Evolutionary conservation across 2,329 filamentous ascomycete genomes (phyloP), one percentile per base, ranked within the genome.

Genomic region (Leptographium flavum): DNA sequence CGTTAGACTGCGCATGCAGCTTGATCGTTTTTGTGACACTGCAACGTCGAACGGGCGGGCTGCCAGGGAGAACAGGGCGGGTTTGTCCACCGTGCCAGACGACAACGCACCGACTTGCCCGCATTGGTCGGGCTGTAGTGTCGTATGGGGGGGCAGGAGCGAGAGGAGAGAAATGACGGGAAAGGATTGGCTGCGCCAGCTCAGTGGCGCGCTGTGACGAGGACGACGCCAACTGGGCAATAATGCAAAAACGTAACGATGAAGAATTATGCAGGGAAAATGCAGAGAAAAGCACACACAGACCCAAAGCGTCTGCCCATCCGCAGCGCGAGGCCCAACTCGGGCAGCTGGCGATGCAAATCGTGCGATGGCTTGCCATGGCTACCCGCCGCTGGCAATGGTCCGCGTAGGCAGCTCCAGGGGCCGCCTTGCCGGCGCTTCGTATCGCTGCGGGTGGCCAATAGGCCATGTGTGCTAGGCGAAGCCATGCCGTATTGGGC

Each of bases 1-100:
- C 42, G n/a, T 31, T 42, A 37, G 38, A 42, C 41, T 31, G 45
- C 42, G 42, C 38, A 38, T 44, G 45, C 45, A 40, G 45, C 31
- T 47, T 40, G 30, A 37, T 31, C 36, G 32, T 39, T 32, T 39
- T 37, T 37, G 35, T 37, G 35, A 37, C 35, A 37, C 35, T 37
- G 35, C 35, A 37, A 37, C 27, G 22, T 43, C 33, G 32, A n/a
- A 33, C 32, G 6, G 31, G 31, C 31, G 14, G 31, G 2, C 31
- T 32, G 31, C 31, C 13, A n/a, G n/a, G n/a, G n/a, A n/a, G n/a
- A n/a, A n/a, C n/a, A n/a, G n/a, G n/a, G n/a, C n/a, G n/a, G n/a
- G n/a, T n/a, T n/a, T n/a, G n/a, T n/a, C n/a, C n/a, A n/a, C n/a
- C n/a, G n/a, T n/a, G n/a, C n/a, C n/a, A n/a, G n/a, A n/a, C n/a